Conservation (phyloP, 495 filamentous ascomycete genomes). For the Aspergillus carlsbadensis region DNA sequence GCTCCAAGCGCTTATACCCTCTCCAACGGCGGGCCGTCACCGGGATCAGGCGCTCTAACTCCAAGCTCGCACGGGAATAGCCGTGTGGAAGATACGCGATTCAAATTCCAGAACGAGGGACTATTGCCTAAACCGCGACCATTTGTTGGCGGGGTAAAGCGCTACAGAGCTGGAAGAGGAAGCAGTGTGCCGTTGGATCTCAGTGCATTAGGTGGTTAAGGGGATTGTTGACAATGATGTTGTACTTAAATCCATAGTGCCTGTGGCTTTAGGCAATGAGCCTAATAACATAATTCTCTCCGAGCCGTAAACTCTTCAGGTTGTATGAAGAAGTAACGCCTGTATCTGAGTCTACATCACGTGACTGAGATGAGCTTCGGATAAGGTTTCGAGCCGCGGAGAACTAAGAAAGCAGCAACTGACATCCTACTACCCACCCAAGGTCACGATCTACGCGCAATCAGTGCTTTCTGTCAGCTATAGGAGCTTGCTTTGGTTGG, state of each 20-base stretch:
- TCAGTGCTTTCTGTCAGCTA: neutral
- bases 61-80: slow-evolving; percentile 44
- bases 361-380: neutral
- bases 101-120: slow-evolving; percentile 81
- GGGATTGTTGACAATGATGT: neutral
- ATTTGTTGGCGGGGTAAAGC: slow-evolving; percentile 67
- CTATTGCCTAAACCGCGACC: slow-evolving; percentile 81
- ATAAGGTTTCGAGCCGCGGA: neutral
- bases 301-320: no score
- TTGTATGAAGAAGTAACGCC: no score
- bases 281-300: no score
- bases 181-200: slow-evolving; percentile 94
- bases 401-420: neutral
- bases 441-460: neutral
- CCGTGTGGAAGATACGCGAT: slow-evolving; percentile 75
- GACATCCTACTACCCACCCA: neutral
- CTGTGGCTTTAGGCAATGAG: neutral
- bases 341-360: no score
- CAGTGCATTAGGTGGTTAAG: slow-evolving; percentile 40
- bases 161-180: slow-evolving; percentile 86
- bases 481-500: neutral
- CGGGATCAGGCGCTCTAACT: slow-evolving; percentile 26
- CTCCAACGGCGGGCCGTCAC: slow-evolving; percentile 51
- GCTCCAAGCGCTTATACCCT: slow-evolving; percentile 79
- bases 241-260: neutral